phyloP scores from a whole-genome alignment of 768 basidiomycete genomes.

The Boletus rufocinnamomeus region DNA sequence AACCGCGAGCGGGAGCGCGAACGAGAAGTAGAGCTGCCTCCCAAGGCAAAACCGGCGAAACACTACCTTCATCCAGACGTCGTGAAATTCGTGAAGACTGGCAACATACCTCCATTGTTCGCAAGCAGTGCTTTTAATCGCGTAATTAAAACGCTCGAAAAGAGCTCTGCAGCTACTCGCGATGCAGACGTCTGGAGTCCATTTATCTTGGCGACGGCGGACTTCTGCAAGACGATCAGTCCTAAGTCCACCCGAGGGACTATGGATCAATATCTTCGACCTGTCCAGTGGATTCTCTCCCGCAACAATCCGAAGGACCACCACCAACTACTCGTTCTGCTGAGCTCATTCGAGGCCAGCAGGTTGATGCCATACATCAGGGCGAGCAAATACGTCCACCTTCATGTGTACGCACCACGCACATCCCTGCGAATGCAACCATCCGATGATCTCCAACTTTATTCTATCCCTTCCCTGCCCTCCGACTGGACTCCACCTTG shows the following conservation, averaged over 20 bases:
- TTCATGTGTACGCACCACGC: conserved; percentile 44
- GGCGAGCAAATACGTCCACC: conserved; percentile 32
- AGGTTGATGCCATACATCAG: conserved; percentile 26
- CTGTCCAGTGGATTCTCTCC: too few species aligned
- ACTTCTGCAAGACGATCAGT: too few species aligned
- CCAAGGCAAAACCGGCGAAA: conserved; percentile 19
- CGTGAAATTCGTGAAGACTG: conserved; percentile 25
- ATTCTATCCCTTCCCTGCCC: conserved; percentile 7
- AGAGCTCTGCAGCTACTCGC: not conserved
- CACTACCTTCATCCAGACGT: conserved; percentile 21
- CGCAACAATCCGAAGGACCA: too few species aligned
- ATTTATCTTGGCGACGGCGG: too few species aligned
- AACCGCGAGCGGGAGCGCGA: conserved; percentile 44
- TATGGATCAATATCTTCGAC: too few species aligned
- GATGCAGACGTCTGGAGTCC: too few species aligned
- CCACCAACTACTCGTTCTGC: too few species aligned
- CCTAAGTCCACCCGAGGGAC: too few species aligned
- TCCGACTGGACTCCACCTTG: conserved; percentile 2
- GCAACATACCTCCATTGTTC: conserved; percentile 17
- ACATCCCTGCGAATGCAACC: conserved; percentile 35
- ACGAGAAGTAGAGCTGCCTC: conserved; percentile 38
- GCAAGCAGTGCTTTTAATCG: conserved; percentile 22
- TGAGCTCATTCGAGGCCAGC: too few species aligned
- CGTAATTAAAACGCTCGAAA: conserved; percentile 10
- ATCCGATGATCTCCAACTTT: conserved; percentile 34